Percentiles rank a stretch among this genome's conserved stretches.
phyloP scores from a whole-genome alignment of 257 asterid genomes.

The Misopates orontium region DNA sequence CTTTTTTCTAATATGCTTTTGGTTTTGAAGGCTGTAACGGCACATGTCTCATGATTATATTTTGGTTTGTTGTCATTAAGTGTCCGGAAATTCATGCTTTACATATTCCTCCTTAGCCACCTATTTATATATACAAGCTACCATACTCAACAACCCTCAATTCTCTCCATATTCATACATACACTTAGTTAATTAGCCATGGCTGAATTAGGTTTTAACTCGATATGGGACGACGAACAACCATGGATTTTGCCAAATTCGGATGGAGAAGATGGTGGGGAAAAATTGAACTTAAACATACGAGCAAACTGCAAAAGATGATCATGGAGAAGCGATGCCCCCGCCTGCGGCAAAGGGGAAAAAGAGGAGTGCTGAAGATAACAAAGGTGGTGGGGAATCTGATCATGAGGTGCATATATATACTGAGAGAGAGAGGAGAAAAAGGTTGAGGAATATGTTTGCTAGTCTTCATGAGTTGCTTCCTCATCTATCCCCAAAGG shows the following conservation, averaged over 20 bases:
- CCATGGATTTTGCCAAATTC: slow-evolving; percentile 39
- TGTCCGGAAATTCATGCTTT: too few relatives aligned
- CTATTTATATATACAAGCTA: too few relatives aligned
- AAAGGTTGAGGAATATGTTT: slow-evolving; percentile 82
- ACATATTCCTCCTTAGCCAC: too few relatives aligned
- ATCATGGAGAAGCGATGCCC: background rate
- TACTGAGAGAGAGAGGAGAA: slow-evolving; percentile 88
- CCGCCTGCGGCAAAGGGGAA: slow-evolving; percentile 29
- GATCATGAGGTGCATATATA: slow-evolving; percentile 72
- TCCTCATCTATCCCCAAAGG: slow-evolving; percentile 84
- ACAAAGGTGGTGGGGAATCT: slow-evolving; percentile 32
- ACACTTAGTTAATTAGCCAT: too few relatives aligned
- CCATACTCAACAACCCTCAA: background rate
- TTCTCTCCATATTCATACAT: background rate
- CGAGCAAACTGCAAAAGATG: slow-evolving; percentile 20
- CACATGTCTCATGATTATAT: too few relatives aligned
- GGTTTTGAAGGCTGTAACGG: too few relatives aligned
- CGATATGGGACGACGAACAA: slow-evolving; percentile 41
- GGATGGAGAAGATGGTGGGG: slow-evolving; percentile 24
- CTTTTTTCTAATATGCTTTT: too few relatives aligned
- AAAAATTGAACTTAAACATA: slow-evolving; percentile 12
- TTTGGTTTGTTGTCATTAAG: too few relatives aligned
- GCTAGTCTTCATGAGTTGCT: slow-evolving; percentile 74
- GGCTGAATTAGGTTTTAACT: slow-evolving; percentile 34
- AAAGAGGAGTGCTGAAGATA: slow-evolving; percentile 11